A percentile compares a stretch with the other conserved stretches of the same genome.
Conservation (phyloP, 176 grass and related monocot species). For the Carex littledalei region DNA sequence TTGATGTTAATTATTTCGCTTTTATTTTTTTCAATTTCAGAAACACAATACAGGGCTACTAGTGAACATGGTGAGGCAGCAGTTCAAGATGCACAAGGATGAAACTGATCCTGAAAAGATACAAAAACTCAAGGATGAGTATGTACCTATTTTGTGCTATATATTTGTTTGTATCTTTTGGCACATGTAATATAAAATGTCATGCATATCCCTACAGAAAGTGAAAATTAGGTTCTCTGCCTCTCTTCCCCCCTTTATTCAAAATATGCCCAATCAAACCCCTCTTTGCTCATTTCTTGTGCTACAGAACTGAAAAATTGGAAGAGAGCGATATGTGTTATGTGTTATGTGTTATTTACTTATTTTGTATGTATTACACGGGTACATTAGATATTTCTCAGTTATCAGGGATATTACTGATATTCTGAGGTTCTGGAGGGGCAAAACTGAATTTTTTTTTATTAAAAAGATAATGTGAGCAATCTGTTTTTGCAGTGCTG, state of each 20-base stretch:
- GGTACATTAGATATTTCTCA: not conserved
- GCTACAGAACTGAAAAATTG: not conserved
- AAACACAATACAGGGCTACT: constrained; percentile 81
- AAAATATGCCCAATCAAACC: not conserved
- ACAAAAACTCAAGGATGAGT: constrained; percentile 94
- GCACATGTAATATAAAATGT: not conserved
- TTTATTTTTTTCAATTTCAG: constrained; percentile 36
- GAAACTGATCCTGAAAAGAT: constrained; percentile 98
- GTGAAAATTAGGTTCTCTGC: not conserved
- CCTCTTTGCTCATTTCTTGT: not conserved
- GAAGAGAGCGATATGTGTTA: too few relatives aligned
- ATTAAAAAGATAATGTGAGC: not conserved
- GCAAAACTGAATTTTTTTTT: not conserved
- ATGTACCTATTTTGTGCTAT: constrained; percentile 22
- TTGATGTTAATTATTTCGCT: not conserved
- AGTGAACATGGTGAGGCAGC: constrained; percentile 83
- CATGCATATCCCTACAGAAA: not conserved
- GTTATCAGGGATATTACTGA: not conserved
- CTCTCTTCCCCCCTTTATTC: not conserved
- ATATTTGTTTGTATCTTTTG: constrained; percentile 15
- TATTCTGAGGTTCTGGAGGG: not conserved
- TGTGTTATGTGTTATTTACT: not conserved
- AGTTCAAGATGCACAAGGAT: constrained; percentile 92
- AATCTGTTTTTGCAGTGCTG: constrained; percentile 51
- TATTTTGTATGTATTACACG: not conserved